Evolutionary conservation across 352 stramenopile genomes (phyloP).

Genomic region (Globisporangium megalacanthum): DNA sequence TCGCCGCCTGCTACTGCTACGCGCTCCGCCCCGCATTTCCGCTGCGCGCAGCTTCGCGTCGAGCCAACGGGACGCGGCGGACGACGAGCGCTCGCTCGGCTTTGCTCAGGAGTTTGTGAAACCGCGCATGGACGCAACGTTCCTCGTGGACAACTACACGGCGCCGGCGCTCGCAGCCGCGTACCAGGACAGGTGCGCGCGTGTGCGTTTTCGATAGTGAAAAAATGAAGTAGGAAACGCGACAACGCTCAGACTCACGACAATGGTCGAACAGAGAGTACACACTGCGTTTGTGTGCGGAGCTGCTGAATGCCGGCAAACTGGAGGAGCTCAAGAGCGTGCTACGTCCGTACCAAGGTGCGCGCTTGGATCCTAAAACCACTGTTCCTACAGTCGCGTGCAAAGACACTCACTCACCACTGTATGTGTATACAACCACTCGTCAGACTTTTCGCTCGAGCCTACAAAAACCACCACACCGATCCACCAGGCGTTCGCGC

Average conservation of each 20-base stretch:
- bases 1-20: too few species aligned
- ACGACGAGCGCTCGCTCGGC: slow-evolving; percentile 18
- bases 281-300: slow-evolving; percentile 67
- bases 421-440: too few species aligned
- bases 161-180: slow-evolving; percentile 91
- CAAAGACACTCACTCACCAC: too few species aligned
- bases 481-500: slow-evolving; percentile 72
- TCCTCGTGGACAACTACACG: slow-evolving; percentile 96
- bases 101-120: slow-evolving; percentile 71
- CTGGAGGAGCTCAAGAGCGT: slow-evolving; percentile 63
- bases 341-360: slow-evolving; percentile 72
- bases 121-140: slow-evolving; percentile 61
- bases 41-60: slow-evolving; percentile 1
- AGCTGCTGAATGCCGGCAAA: slow-evolving; percentile 70
- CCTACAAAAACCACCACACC: slow-evolving; percentile 37
- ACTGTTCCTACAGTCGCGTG: too few species aligned
- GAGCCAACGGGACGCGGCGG: neutral
- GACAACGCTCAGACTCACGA: too few species aligned
- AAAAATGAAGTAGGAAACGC: too few species aligned
- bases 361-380: neutral
- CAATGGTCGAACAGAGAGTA: slow-evolving; percentile 41
- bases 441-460: slow-evolving; percentile 43
- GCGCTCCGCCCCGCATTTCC: neutral
- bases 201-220: neutral
- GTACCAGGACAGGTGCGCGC: slow-evolving; percentile 90